A percentile compares a stretch with the other conserved stretches of the same genome.
Evolutionary conservation across 2,329 filamentous ascomycete species (phyloP).

Genomic region (Xylogone sp.): DNA sequence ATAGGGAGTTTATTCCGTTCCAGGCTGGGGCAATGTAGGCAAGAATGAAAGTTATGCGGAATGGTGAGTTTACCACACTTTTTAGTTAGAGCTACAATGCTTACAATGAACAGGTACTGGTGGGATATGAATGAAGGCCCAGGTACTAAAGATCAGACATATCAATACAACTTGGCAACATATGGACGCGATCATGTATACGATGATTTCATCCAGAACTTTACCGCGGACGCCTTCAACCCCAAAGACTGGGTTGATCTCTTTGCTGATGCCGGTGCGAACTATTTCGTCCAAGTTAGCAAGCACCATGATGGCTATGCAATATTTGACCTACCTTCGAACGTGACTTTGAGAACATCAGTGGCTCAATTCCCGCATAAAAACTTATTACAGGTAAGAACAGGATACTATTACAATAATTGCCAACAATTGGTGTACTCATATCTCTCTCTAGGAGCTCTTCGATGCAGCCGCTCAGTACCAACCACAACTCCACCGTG

Average conservation of each 20-base stretch:
- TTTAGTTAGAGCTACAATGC: background rate
- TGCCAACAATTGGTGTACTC: background rate
- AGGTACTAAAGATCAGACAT: slow-evolving; percentile 4
- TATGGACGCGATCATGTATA: slow-evolving; percentile 48
- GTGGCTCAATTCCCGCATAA: slow-evolving; percentile 26
- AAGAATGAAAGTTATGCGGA: slow-evolving; percentile 12
- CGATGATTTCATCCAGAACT: slow-evolving; percentile 50
- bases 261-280: slow-evolving; percentile 44
- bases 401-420: background rate
- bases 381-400: slow-evolving; percentile 20
- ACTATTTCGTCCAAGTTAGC: slow-evolving; percentile 40
- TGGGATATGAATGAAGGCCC: slow-evolving; percentile 32
- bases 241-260: slow-evolving; percentile 50
- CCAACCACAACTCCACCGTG: slow-evolving; percentile 8
- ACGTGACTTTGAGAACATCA: slow-evolving; percentile 13
- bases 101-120: slow-evolving; percentile 33
- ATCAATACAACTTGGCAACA: slow-evolving; percentile 42
- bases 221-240: slow-evolving; percentile 44
- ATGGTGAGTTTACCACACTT: slow-evolving; percentile 7
- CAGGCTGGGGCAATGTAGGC: slow-evolving; percentile 44
- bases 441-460: slow-evolving; percentile 3
- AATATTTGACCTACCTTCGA: slow-evolving; percentile 34
- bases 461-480: slow-evolving; percentile 10
- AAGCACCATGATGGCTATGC: slow-evolving; percentile 45
- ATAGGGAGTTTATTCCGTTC: slow-evolving; percentile 46